Evolutionary conservation across 176 grass and related monocot genomes (phyloP).

Genomic region (Secale cereale): DNA sequence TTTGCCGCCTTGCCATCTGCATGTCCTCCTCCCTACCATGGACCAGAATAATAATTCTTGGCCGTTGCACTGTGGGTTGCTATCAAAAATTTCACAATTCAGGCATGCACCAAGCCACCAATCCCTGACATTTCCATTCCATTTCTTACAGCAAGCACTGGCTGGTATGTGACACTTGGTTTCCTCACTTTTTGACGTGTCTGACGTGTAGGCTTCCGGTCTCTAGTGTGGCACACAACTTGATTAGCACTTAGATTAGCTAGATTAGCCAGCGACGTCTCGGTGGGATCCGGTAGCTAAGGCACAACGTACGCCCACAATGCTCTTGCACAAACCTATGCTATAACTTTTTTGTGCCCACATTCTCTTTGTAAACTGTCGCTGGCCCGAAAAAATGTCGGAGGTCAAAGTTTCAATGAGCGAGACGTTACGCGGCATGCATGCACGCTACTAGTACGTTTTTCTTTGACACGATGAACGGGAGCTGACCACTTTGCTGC

Average conservation of each 20-base stretch:
- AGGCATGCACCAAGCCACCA: conserved; percentile 20
- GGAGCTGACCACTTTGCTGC: neutral
- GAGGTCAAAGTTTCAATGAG: neutral
- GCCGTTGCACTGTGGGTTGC: neutral
- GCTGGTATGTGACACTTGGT: neutral
- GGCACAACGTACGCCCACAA: conserved; percentile 3
- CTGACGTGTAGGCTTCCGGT: neutral
- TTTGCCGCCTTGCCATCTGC: conserved; percentile 8
- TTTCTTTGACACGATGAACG: neutral
- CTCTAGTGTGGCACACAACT: neutral
- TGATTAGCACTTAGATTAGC: conserved; percentile 14
- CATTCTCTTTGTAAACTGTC: conserved; percentile 11
- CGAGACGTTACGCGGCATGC: neutral
- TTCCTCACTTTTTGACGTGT: conserved; percentile 5
- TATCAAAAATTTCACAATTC: conserved; percentile 23
- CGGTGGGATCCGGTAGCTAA: conserved; percentile 26
- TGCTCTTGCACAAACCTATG: conserved; percentile 27
- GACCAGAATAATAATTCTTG: conserved; percentile 2
- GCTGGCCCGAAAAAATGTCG: neutral
- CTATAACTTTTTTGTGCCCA: conserved; percentile 14
- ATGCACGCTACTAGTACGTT: too few relatives aligned
- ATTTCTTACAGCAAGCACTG: conserved; percentile 9
- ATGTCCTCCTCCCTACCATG: neutral
- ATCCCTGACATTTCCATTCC: neutral
- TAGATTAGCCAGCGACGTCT: too few relatives aligned